Conservation (phyloP, 352 stramenopile species). For the Aphanomyces astaci region DNA sequence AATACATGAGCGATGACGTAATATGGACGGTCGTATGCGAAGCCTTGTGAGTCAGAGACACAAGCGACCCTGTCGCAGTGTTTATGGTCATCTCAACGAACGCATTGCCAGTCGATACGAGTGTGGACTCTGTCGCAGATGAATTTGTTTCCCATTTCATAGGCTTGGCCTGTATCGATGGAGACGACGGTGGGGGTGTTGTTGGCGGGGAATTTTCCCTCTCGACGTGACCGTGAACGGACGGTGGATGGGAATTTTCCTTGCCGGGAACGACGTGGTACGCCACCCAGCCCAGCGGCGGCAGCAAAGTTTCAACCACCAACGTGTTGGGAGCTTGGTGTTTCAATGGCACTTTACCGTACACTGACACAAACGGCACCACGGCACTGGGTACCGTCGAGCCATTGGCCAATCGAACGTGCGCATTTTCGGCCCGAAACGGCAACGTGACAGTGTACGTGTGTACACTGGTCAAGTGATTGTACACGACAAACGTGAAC, state of each 20-base stretch:
- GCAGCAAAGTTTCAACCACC: slow-evolving; percentile 53
- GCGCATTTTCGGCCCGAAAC: no score
- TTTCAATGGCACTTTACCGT: slow-evolving; percentile 23
- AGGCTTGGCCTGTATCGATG: no score
- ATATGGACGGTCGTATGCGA: slow-evolving; percentile 54
- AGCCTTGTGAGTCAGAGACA: slow-evolving; percentile 62
- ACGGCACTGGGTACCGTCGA: slow-evolving; percentile 36
- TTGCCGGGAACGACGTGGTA: neutral
- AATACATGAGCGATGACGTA: slow-evolving; percentile 47
- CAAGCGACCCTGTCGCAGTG: slow-evolving; percentile 41
- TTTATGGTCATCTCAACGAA: slow-evolving; percentile 46
- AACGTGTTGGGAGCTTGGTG: slow-evolving; percentile 49
- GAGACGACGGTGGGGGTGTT: no score
- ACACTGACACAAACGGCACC: slow-evolving; percentile 37
- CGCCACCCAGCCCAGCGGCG: slow-evolving; percentile 43
- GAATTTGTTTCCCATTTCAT: no score
- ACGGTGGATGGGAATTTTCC: no score
- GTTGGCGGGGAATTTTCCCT: no score
- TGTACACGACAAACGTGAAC: slow-evolving; percentile 73
- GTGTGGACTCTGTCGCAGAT: no score
- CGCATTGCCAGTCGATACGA: slow-evolving; percentile 56
- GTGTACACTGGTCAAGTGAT: slow-evolving; percentile 46
- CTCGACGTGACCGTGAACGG: no score
- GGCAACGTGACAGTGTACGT: slow-evolving; percentile 55
- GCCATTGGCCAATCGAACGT: slow-evolving; percentile 28